Evolutionary conservation across 2,329 filamentous ascomycete species (phyloP), one percentile per base, ranked within the genome.

Genomic region (Botryotinia convoluta): DNA sequence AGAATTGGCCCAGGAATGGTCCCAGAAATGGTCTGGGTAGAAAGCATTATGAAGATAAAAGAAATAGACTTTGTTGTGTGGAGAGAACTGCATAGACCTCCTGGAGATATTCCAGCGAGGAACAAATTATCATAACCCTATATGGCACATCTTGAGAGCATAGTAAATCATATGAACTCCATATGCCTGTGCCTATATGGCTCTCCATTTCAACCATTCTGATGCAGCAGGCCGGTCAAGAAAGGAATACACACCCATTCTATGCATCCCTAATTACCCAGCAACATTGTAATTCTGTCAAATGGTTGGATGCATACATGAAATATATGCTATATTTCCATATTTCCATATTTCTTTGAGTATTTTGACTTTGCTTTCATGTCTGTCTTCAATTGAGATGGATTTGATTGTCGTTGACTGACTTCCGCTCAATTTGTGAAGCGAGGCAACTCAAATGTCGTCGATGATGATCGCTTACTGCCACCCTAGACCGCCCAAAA

Each of bases 401-500:
- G 7, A 57, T 42, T 22, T 57, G 35, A 42, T 42, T 42, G 37
- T 57, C 32, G 35, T 12, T 57, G 10, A 12, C 3, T 42, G n/a
- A 29, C 26, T 29, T 22, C 7, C 12, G 3, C 10, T 51, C 22
- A 22, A 51, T 4, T 26, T 26, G 10, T n/a, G 35, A 57, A 37
- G 35, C 54, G 48, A 69, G 20, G 37, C 26, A 44, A 57, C 35
- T 42, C 35, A 57, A 68, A 67, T 57, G 65, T 69, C 65, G 32
- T 69, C 65, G 48, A 42, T 57, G 37, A 22, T 57, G 8, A 16
- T 20, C 37, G 39, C 37, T 57, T 69, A 70, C 32, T 69, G 64
- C 71, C 71, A 61, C 22, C 42, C 4, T 8, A 57, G 48, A 69
- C 65, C 65, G 65, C 65, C 72, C 57, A 48, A 64, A 61, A 20